Evolutionary conservation across 148 eudicot genomes (phyloP).

Genomic region (Camellia granthamiana): DNA sequence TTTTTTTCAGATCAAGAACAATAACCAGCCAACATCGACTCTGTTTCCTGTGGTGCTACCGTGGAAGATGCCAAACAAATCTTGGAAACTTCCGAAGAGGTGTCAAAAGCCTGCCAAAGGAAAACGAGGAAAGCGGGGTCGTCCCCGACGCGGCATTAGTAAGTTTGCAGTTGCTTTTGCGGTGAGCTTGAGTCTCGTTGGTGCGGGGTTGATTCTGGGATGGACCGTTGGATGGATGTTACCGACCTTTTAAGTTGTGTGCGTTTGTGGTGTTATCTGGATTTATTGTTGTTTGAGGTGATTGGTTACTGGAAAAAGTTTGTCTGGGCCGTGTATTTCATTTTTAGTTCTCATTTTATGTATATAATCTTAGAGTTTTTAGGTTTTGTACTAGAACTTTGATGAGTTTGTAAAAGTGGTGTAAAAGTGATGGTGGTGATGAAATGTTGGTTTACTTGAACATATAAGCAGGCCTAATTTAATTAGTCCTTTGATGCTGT

Average conservation of each 20-base stretch:
- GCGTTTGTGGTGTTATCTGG: not conserved
- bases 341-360: not conserved
- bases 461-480: not conserved
- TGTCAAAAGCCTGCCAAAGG: conserved; percentile 34
- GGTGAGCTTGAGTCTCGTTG: conserved; percentile 74
- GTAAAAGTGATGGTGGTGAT: conserved; percentile 7
- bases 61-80: conserved; percentile 33
- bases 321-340: not conserved
- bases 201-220: conserved; percentile 89
- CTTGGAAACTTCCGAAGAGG: conserved; percentile 32
- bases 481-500: not conserved
- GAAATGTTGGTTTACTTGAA: not conserved
- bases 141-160: conserved; percentile 37
- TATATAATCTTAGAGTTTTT: conserved; percentile 4
- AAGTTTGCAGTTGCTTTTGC: conserved; percentile 72
- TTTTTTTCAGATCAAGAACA: conserved; percentile 41
- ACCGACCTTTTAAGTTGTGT: conserved; percentile 32
- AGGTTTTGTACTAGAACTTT: not conserved
- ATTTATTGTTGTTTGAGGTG: conserved; percentile 2
- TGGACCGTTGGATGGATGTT: conserved; percentile 90
- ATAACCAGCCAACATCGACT: conserved; percentile 27
- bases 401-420: conserved; percentile 8
- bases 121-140: conserved; percentile 40
- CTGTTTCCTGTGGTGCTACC: conserved; percentile 43
- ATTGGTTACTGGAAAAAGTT: conserved; percentile 6